These are phyloP conservation scores for Beauveria sp. DNA, from an alignment of 2,329 filamentous ascomycete species.

Conservation along the genomic window DNA sequence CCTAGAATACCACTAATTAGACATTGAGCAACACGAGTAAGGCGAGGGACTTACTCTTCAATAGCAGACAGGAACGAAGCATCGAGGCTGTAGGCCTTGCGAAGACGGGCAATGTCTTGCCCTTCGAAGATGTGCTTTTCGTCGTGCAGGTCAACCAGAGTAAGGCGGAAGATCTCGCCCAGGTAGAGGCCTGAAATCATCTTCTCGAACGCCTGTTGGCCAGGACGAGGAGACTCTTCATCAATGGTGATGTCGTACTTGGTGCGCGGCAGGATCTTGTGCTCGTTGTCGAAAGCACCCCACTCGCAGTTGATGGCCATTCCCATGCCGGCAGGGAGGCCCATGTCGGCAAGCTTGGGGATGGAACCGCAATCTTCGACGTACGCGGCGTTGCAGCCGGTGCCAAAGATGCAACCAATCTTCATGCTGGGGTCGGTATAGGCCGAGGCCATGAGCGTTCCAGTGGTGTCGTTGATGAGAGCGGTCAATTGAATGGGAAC, in stretches of 20 bases:
- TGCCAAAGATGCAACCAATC: constrained; percentile 97
- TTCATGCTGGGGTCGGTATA: constrained; percentile 93
- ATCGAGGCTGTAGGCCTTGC: constrained; percentile 83
- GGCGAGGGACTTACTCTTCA: constrained; percentile 60
- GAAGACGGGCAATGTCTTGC: constrained; percentile 73
- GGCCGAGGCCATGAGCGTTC: constrained; percentile 89
- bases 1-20: constrained; percentile 32
- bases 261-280: constrained; percentile 77
- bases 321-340: constrained; percentile 71
- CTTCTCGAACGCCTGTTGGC: constrained; percentile 94
- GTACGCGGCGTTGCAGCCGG: constrained; percentile 96
- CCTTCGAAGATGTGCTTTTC: constrained; percentile 69
- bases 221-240: constrained; percentile 82
- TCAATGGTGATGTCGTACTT: constrained; percentile 83
- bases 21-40: neutral
- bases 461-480: constrained; percentile 95
- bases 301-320: constrained; percentile 98
- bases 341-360: constrained; percentile 88
- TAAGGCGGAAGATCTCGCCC: constrained; percentile 87
- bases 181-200: constrained; percentile 95
- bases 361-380: constrained; percentile 90
- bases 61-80: constrained; percentile 88
- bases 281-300: constrained; percentile 93
- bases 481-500: constrained; percentile 90
- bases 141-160: constrained; percentile 78